These are phyloP conservation scores for Xylaria arbuscula DNA, from an alignment of 2,329 filamentous ascomycete species.

Conservation along the genomic window DNA sequence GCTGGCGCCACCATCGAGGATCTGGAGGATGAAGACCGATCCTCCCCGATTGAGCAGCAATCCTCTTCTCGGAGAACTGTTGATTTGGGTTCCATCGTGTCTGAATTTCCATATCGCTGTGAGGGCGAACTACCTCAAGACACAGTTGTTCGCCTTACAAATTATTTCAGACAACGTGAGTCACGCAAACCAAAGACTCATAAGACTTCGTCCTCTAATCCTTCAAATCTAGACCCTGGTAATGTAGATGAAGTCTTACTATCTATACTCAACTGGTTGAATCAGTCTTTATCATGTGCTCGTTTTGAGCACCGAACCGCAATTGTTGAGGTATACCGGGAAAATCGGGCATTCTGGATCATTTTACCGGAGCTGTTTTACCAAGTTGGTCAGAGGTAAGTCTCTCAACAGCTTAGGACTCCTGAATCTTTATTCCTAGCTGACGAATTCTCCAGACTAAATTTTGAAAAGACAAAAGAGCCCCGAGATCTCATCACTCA, in stretches of 20 bases:
- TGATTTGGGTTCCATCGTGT: conserved; percentile 41
- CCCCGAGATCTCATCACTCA: conserved; percentile 49
- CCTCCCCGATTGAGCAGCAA: conserved; percentile 51
- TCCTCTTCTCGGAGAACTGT: conserved; percentile 37
- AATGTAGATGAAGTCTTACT: conserved; percentile 59
- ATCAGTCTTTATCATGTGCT: conserved; percentile 59
- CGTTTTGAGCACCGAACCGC: conserved; percentile 49
- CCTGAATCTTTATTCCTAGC: conserved; percentile 4
- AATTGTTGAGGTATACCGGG: conserved; percentile 57
- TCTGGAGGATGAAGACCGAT: conserved; percentile 49
- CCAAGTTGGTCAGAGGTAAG: conserved; percentile 57
- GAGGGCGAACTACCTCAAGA: conserved; percentile 46
- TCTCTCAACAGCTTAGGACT: conserved; percentile 9
- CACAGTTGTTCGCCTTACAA: conserved; percentile 44
- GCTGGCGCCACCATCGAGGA: conserved; percentile 57
- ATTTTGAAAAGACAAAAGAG: conserved; percentile 44
- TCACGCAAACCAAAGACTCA: conserved; percentile 15
- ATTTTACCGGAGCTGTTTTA: conserved; percentile 63
- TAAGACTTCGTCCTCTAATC: conserved; percentile 32
- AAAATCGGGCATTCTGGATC: conserved; percentile 63
- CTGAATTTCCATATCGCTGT: conserved; percentile 49
- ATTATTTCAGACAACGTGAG: conserved; percentile 48
- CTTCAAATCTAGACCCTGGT: conserved; percentile 51
- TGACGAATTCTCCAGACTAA: conserved; percentile 40
- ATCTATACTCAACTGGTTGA: conserved; percentile 63